Evolutionary conservation across 192 early-diverging fungal genomes (phyloP).

Genomic region (Backusella tuberculispora): DNA sequence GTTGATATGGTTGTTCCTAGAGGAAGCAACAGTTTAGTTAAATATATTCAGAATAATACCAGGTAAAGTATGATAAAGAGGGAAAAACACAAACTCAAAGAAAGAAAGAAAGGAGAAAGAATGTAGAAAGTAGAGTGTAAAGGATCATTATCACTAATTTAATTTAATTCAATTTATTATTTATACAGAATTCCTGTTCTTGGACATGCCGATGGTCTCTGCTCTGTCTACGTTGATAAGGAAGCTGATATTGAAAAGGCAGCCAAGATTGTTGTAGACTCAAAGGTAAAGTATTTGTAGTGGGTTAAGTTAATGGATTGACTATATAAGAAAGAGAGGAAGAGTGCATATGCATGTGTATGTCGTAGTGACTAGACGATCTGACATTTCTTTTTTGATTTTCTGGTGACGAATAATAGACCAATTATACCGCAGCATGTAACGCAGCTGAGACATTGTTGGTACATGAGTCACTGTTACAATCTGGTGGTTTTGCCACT

Average conservation of each 20-base stretch:
- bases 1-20: constrained; percentile 97
- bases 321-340: background rate
- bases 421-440: constrained; percentile 94
- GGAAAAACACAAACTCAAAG: too few species aligned
- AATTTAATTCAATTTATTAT: constrained; percentile 1
- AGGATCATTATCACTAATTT: background rate
- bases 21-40: constrained; percentile 90
- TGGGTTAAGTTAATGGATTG: too few species aligned
- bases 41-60: constrained; percentile 90
- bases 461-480: constrained; percentile 65
- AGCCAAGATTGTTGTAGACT: constrained; percentile 81
- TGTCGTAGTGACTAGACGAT: background rate
- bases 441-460: constrained; percentile 93
- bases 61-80: constrained; percentile 50
- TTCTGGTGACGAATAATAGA: constrained; percentile 42
- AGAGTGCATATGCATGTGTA: background rate
- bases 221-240: constrained; percentile 89
- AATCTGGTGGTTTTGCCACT: constrained; percentile 47
- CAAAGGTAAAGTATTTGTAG: constrained; percentile 63
- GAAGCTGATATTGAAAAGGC: constrained; percentile 81
- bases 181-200: constrained; percentile 92
- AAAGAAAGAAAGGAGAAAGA: background rate
- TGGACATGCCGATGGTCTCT: constrained; percentile 98
- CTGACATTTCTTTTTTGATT: background rate
- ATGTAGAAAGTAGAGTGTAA: background rate